Evolutionary conservation across 2,329 filamentous ascomycete species (phyloP), one percentile per base, ranked within the genome.

Genomic region (Fusarium sp.): DNA sequence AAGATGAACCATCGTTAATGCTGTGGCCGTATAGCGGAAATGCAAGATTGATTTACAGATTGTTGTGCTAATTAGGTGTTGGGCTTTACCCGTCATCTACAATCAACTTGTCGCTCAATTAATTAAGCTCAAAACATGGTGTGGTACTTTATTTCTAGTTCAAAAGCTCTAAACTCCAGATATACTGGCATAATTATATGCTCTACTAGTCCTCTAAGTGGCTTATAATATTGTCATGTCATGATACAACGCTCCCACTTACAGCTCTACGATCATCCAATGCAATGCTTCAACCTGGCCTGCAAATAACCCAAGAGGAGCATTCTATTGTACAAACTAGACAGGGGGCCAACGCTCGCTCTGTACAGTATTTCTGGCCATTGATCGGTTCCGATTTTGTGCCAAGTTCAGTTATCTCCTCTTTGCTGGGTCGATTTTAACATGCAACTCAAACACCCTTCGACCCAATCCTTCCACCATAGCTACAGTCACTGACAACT

Each of bases 401-500:
- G 13, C 13, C 17, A 37, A 17, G 17, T n/a, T 11, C 20, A 47
- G 19, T 25, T 6, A 22, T 17, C 14, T 52, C 7, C 14, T 52
- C 7, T 35, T 8, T 9, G 10, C 23, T 11, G 37, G 47, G 6
- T 59, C 25, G 15, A 72, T 40, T 11, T 27, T 49, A 22, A 69
- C 43, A 7, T 51, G 53, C 11, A 73, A 40, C 37, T 73, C 67
- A 44, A 65, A 73, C 19, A 71, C 10, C 15, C 60, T 66, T 22
- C 69, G 60, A 3, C 62, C 67, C 1, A 73, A 19, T 14, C 60
- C 65, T 25, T 73, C 45, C 11, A 27, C 52, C 37, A 50, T 57
- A 8, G 20, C 19, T 19, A 70, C 49, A 3, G 40, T 65, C 2
- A 51, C 49, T 2, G 50, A 22, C 10, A 73, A 11, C 7, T 43